Conservation (phyloP, 139 green algal genomes). For the Zygnema cylindricum region DNA sequence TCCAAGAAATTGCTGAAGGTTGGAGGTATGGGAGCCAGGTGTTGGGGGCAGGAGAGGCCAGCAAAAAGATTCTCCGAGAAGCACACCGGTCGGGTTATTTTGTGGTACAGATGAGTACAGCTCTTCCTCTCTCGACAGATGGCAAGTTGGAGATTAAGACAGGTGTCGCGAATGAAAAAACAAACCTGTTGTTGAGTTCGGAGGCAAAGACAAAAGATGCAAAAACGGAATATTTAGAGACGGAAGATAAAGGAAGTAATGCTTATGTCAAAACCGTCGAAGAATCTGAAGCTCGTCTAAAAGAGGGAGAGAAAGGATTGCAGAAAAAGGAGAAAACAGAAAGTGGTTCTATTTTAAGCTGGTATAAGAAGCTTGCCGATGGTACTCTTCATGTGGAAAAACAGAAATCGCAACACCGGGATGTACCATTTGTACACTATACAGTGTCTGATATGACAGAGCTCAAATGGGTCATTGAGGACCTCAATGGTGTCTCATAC, state of each 20-base stretch:
- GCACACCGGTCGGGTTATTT: not conserved
- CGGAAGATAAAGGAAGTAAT: no score
- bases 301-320: not conserved
- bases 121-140: not conserved
- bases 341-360: not conserved
- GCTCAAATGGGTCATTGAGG: slow-evolving; percentile 50
- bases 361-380: slow-evolving; percentile 41
- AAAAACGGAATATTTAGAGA: no score
- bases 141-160: not conserved
- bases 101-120: not conserved
- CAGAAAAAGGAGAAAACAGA: not conserved
- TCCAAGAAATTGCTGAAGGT: no score
- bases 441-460: slow-evolving; percentile 28
- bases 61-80: not conserved
- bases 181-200: no score
- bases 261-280: no score
- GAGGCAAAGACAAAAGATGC: no score
- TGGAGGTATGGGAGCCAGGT: no score
- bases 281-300: not conserved
- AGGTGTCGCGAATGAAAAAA: no score
- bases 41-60: not conserved
- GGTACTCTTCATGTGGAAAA: slow-evolving; percentile 33
- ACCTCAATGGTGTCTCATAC: slow-evolving; percentile 50
- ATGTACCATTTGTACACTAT: not conserved
- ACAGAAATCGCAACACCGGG: not conserved